Evolutionary conservation across 2,329 filamentous ascomycete genomes (phyloP).

Genomic region (Graphilbum sp.): DNA sequence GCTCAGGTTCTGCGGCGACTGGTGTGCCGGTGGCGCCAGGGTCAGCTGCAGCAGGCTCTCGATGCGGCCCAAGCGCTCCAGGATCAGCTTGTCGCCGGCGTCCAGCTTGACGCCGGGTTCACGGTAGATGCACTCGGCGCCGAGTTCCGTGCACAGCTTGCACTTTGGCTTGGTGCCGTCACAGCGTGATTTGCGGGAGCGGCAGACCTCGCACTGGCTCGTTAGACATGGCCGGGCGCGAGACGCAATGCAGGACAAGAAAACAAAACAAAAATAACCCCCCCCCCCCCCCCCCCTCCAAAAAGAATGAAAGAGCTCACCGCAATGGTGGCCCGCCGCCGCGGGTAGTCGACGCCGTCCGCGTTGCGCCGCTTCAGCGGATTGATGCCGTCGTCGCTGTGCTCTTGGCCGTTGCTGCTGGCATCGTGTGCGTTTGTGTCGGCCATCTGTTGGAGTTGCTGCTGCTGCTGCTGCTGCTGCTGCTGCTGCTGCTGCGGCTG

Average conservation of each 20-base stretch:
- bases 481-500: not conserved
- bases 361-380: slow-evolving; percentile 46
- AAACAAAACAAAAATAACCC: slow-evolving; percentile 3
- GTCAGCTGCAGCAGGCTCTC: slow-evolving; percentile 63
- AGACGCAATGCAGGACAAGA: slow-evolving; percentile 6
- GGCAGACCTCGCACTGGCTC: slow-evolving; percentile 60
- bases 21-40: slow-evolving; percentile 31
- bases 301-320: slow-evolving; percentile 24
- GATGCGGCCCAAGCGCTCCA: slow-evolving; percentile 63
- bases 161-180: slow-evolving; percentile 71
- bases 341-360: slow-evolving; percentile 46
- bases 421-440: slow-evolving; percentile 29
- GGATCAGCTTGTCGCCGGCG: slow-evolving; percentile 70
- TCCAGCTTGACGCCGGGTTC: slow-evolving; percentile 79
- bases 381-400: slow-evolving; percentile 37
- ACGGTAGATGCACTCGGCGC: slow-evolving; percentile 69
- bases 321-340: slow-evolving; percentile 48
- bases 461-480: not conserved
- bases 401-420: slow-evolving; percentile 26
- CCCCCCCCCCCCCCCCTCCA: slow-evolving; percentile 2
- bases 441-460: slow-evolving; percentile 14
- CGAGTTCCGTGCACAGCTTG: slow-evolving; percentile 66
- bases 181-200: slow-evolving; percentile 64
- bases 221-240: slow-evolving; percentile 6
- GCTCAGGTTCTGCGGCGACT: not conserved